A percentile compares a stretch with the other conserved stretches of the same genome.
These are phyloP conservation scores for Heliamphora pulchella DNA, from an alignment of 179 eudicot species.

Conservation along the genomic window DNA sequence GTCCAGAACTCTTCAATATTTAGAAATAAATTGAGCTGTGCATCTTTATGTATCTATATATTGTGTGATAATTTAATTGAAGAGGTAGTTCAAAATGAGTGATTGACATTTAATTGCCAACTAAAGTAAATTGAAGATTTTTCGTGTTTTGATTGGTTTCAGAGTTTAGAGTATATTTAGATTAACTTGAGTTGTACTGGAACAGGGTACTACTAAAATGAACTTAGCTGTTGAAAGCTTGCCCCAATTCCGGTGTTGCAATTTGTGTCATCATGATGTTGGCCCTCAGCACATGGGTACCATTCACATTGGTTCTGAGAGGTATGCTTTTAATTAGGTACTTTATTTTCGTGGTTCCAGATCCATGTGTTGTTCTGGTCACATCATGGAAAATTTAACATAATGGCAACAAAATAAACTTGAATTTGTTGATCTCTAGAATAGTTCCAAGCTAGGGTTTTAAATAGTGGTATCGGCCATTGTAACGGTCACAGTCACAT, in stretches of 20 bases:
- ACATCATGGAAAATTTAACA: background rate
- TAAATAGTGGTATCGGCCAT: too few species aligned
- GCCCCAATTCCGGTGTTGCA: slow-evolving; percentile 73
- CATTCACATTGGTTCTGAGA: slow-evolving; percentile 92
- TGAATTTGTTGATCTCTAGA: background rate
- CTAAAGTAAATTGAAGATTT: background rate
- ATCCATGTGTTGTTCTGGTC: background rate
- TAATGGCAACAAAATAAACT: background rate
- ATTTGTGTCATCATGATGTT: slow-evolving; percentile 32
- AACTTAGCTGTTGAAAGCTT: slow-evolving; percentile 78
- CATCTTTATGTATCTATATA: background rate
- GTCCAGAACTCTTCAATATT: background rate
- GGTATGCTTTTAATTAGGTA: slow-evolving; percentile 33
- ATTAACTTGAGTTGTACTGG: slow-evolving; percentile 15
- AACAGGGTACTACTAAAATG: slow-evolving; percentile 91
- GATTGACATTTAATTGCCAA: background rate
- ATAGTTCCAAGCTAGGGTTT: background rate
- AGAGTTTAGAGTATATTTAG: background rate
- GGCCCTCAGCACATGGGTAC: slow-evolving; percentile 96
- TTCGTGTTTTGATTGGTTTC: background rate
- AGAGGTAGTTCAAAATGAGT: background rate
- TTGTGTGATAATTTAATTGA: background rate
- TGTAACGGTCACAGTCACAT: too few species aligned
- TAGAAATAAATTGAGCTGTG: background rate
- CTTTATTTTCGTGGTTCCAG: slow-evolving; percentile 6